These are phyloP conservation scores for Pythium angustatum DNA, from an alignment of 352 stramenopile genomes.

Conservation along the genomic window DNA sequence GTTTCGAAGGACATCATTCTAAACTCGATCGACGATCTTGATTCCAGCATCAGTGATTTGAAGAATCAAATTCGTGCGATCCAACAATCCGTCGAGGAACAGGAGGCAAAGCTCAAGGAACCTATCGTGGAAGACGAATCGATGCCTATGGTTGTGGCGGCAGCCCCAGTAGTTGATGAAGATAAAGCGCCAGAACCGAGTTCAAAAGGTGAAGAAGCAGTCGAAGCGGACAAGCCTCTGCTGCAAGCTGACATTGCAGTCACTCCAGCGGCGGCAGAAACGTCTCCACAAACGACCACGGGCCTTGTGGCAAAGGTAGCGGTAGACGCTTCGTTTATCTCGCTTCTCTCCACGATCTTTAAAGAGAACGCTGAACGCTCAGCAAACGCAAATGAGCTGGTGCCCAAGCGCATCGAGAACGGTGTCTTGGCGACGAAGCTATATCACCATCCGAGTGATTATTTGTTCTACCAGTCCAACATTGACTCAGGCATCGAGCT, in stretches of 20 bases:
- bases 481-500: conserved; percentile 51
- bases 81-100: conserved; percentile 42
- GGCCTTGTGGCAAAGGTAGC: conserved; percentile 43
- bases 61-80: conserved; percentile 74
- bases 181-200: background rate
- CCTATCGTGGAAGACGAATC: background rate
- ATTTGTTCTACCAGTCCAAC: conserved; percentile 75
- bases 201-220: background rate
- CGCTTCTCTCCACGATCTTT: conserved; percentile 64
- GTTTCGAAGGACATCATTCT: conserved; percentile 81
- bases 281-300: background rate
- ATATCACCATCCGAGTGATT: conserved; percentile 74
- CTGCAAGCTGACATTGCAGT: background rate
- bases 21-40: conserved; percentile 71
- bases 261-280: background rate
- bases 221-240: background rate
- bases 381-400: conserved; percentile 45
- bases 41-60: conserved; percentile 64
- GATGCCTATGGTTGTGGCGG: conserved; percentile 8
- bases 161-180: background rate
- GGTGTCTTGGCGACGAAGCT: conserved; percentile 53
- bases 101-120: conserved; percentile 31
- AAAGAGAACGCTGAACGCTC: conserved; percentile 62
- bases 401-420: conserved; percentile 57
- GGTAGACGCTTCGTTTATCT: conserved; percentile 65